Evolutionary conservation across 352 stramenopile species (phyloP), one percentile per base, ranked within the genome.

Genomic region (Globisporangium viniferum): DNA sequence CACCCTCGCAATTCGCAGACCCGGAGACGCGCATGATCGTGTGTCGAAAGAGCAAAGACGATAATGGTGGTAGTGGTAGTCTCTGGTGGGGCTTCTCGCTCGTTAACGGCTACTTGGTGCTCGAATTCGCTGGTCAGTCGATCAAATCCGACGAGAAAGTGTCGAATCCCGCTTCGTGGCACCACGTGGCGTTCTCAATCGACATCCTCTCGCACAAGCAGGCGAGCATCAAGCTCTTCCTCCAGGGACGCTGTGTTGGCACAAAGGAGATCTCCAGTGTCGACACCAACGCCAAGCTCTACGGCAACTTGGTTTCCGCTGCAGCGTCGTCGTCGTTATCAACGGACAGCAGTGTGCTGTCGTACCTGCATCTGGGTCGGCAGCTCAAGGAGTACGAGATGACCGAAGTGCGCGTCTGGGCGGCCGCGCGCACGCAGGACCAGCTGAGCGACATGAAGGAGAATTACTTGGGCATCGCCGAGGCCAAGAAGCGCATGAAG

Each of bases 371-470:
- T 31, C 66, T 93, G 15, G 87, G 84, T 12, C 75, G 65, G 55
- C 58, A 72, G 18, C 61, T 95, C 64, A 60, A 68, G 0, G 81
- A 87, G 66, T 89, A 78, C 51, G 82, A 94, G 49, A 72, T 94
- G 72, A 90, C 86, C 1, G 88, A 95, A 60, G 81, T 94, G 51
- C 79, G 86, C n/a, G 63, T 94, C 9, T 95, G 86, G 88, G 86
- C 88, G 0, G 88, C 72, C 4, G 80, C 82, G 2, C 82, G 88
- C 18, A 91, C 82, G n/a, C 69, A 71, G 51, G 80, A 93, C 56
- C 88, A 95, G 48, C 68, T 95, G 44, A 79, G 71, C 61, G 88
- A 94, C 74, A 94, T 93, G 86, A 92, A 92, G 56, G 86, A 94
- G 55, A 95, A 93, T 71, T 95, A 94, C 74, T 74, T 95, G 69